phyloP scores from a whole-genome alignment of 768 basidiomycete genomes.

The Crepidotus variabilis region DNA sequence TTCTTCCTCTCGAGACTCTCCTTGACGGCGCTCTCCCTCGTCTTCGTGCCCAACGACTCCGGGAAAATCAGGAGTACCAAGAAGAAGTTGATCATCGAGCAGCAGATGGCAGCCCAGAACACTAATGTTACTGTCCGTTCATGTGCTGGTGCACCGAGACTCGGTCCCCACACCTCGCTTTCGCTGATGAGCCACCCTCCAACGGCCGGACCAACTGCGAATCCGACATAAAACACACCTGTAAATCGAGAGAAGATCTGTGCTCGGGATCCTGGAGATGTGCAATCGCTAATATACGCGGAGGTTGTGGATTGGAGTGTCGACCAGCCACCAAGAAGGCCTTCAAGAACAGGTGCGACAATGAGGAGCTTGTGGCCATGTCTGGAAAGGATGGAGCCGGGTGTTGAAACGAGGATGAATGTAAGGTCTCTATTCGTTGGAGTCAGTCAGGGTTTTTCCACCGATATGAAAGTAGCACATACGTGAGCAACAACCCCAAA shows the following conservation, averaged over 20 bases:
- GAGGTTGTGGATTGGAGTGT: slow-evolving; percentile 73
- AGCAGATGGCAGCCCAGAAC: slow-evolving; percentile 42
- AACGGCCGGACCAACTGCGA: slow-evolving; percentile 75
- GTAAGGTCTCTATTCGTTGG: slow-evolving; percentile 58
- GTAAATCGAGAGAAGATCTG: slow-evolving; percentile 70
- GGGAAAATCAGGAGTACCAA: slow-evolving; percentile 70
- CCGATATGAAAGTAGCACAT: slow-evolving; percentile 14
- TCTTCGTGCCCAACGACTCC: slow-evolving; percentile 49
- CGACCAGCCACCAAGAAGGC: slow-evolving; percentile 79
- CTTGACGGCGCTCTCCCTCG: slow-evolving; percentile 27
- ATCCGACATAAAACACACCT: slow-evolving; percentile 75
- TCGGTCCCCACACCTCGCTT: slow-evolving; percentile 3
- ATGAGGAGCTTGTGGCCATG: slow-evolving; percentile 78
- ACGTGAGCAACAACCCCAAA: slow-evolving; percentile 49
- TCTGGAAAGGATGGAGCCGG: slow-evolving; percentile 51
- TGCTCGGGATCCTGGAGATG: slow-evolving; percentile 77
- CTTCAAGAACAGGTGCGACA: slow-evolving; percentile 79
- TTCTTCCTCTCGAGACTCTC: slow-evolving; percentile 18
- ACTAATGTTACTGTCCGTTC: slow-evolving; percentile 38
- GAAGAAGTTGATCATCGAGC: slow-evolving; percentile 51
- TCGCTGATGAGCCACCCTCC: slow-evolving; percentile 48
- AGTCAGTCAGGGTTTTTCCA: slow-evolving; percentile 1
- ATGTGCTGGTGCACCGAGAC: slow-evolving; percentile 1
- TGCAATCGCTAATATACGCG: slow-evolving; percentile 83
- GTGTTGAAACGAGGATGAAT: slow-evolving; percentile 81